A percentile compares a stretch with the other conserved stretches of the same genome.
phyloP scores from a whole-genome alignment of 169 alveolate genomes.

The Plasmodium fragile region DNA sequence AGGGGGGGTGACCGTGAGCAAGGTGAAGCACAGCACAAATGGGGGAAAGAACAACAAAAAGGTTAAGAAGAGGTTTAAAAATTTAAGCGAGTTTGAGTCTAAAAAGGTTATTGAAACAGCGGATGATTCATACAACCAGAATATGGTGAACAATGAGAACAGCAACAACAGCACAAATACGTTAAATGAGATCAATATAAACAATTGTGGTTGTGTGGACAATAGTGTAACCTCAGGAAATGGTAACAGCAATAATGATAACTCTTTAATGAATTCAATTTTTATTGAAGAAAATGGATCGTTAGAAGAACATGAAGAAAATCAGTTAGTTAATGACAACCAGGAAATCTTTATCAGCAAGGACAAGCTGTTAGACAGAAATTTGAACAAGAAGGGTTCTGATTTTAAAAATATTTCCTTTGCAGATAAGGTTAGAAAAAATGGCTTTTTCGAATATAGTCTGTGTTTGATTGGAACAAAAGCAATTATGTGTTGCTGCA shows the following conservation, averaged over 20 bases:
- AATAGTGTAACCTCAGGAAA: slow-evolving; percentile 26
- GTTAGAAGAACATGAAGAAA: slow-evolving; percentile 20
- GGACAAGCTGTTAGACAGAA: not conserved
- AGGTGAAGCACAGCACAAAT: not conserved
- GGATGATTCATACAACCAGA: not conserved
- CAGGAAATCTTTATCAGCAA: not conserved
- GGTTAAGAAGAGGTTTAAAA: not conserved
- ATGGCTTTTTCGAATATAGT: slow-evolving; percentile 59
- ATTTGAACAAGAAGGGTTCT: not conserved
- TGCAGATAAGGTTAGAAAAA: not conserved
- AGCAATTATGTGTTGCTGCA: slow-evolving; percentile 77
- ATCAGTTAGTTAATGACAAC: slow-evolving; percentile 8
- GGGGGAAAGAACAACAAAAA: slow-evolving; percentile 8
- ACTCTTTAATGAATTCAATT: slow-evolving; percentile 36
- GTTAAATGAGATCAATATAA: not conserved
- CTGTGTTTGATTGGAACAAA: slow-evolving; percentile 78
- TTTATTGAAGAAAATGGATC: slow-evolving; percentile 44
- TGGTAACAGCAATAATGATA: slow-evolving; percentile 5
- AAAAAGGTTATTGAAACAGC: not conserved
- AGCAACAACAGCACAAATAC: slow-evolving; percentile 6
- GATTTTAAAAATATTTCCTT: not conserved
- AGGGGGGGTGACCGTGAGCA: not conserved
- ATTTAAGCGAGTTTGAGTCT: not conserved
- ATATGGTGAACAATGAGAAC: not conserved
- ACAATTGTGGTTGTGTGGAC: not conserved